Conservation (phyloP, 345 rosid genomes). For the Trapa bicornis region DNA sequence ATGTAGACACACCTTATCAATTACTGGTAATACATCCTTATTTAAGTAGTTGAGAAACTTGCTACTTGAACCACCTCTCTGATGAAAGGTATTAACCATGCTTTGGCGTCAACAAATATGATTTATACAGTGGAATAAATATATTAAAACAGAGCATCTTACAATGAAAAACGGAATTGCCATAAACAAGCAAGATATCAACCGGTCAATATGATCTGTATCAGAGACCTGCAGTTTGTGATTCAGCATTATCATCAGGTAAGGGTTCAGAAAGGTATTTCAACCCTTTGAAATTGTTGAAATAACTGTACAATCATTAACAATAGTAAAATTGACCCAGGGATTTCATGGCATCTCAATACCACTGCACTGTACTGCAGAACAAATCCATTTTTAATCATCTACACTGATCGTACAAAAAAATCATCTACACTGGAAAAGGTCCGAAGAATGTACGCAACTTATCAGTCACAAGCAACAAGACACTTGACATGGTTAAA, state of each 20-base stretch:
- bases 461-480: background rate
- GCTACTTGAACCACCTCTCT: slow-evolving; percentile 96
- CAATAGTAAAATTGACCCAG: background rate
- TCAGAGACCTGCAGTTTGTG: slow-evolving; percentile 61
- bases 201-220: slow-evolving; percentile 84
- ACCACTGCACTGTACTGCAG: background rate
- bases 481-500: background rate
- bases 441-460: background rate
- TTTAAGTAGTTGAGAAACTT: slow-evolving; percentile 80
- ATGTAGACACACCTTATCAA: slow-evolving; percentile 55
- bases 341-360: background rate
- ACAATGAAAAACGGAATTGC: slow-evolving; percentile 96
- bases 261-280: background rate
- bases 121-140: slow-evolving; percentile 3
- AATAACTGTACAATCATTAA: background rate
- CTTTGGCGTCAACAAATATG: slow-evolving; percentile 1
- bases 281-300: background rate
- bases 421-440: background rate
- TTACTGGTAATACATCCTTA: slow-evolving; percentile 77
- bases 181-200: slow-evolving; percentile 87
- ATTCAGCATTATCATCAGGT: background rate
- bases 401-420: background rate
- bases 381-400: background rate
- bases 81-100: slow-evolving; percentile 10
- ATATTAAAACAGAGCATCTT: slow-evolving; percentile 10